phyloP scores from a whole-genome alignment of 1,284 basidiomycete species.

The Moniliophthora roreri region DNA sequence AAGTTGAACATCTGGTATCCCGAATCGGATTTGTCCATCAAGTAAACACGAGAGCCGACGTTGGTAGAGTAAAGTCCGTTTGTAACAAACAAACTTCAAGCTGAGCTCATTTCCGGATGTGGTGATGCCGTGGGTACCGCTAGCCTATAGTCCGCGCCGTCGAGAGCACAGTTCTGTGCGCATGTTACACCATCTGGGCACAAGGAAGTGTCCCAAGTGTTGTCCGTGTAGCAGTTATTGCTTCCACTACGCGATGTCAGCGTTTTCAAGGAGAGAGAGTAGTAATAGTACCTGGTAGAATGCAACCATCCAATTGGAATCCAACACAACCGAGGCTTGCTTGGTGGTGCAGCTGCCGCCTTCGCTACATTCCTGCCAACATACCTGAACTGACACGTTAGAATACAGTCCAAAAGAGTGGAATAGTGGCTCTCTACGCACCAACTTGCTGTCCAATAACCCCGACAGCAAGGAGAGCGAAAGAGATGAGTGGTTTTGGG shows the following conservation, averaged over 20 bases:
- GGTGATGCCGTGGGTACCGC: constrained; percentile 41
- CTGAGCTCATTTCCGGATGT: constrained; percentile 40
- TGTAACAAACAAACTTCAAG: constrained; percentile 51
- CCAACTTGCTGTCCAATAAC: constrained; percentile 12
- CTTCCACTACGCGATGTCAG: constrained; percentile 18
- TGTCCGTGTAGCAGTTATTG: constrained; percentile 59
- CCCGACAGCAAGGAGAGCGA: constrained; percentile 12
- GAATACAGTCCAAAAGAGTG: too few species aligned
- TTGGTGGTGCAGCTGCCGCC: constrained; percentile 37
- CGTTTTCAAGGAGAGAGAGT: neutral
- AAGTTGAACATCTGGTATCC: constrained; percentile 41
- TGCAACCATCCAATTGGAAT: constrained; percentile 57
- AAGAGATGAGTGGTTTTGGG: constrained; percentile 11
- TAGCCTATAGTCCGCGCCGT: constrained; percentile 61
- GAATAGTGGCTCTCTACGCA: too few species aligned
- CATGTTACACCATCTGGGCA: constrained; percentile 51
- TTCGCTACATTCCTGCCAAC: constrained; percentile 37
- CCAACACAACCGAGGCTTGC: constrained; percentile 38
- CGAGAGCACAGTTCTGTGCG: constrained; percentile 53
- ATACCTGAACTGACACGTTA: too few species aligned
- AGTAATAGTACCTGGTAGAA: constrained; percentile 22
- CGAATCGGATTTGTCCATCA: constrained; percentile 30
- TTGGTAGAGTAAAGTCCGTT: constrained; percentile 33
- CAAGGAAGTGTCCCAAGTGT: constrained; percentile 46
- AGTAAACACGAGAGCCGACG: constrained; percentile 57